Percentiles rank a stretch among this genome's conserved stretches.
Evolutionary conservation across 768 basidiomycete genomes (phyloP).

Genomic region (Rhizopogon salebrosus): DNA sequence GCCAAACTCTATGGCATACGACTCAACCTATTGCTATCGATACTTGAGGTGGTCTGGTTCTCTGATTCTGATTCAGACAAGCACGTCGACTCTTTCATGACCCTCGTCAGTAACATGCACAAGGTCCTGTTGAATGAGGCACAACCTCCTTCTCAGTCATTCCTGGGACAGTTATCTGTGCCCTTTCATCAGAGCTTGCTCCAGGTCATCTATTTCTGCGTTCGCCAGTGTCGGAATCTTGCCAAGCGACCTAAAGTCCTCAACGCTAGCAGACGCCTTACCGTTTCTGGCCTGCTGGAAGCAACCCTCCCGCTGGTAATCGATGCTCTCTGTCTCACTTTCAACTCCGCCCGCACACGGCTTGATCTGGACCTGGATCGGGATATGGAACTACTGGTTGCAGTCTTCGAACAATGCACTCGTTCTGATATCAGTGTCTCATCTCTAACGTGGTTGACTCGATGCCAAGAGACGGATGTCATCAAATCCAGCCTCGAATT

Average conservation of each 20-base stretch:
- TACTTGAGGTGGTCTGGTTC: slow-evolving; percentile 82
- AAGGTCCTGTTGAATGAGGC: slow-evolving; percentile 66
- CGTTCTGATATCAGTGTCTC: slow-evolving; percentile 63
- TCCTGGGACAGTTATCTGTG: slow-evolving; percentile 56
- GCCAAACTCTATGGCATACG: slow-evolving; percentile 72
- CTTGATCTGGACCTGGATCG: slow-evolving; percentile 63
- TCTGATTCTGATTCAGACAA: slow-evolving; percentile 46
- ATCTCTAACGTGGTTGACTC: slow-evolving; percentile 70
- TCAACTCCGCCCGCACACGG: slow-evolving; percentile 55
- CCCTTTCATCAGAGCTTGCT: slow-evolving; percentile 80
- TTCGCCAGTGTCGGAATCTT: slow-evolving; percentile 55
- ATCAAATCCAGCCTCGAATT: slow-evolving; percentile 73
- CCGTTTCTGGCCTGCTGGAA: slow-evolving; percentile 56
- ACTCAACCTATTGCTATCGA: slow-evolving; percentile 63
- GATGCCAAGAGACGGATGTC: slow-evolving; percentile 77
- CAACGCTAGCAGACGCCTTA: slow-evolving; percentile 57
- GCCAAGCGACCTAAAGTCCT: slow-evolving; percentile 43
- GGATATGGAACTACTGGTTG: slow-evolving; percentile 77
- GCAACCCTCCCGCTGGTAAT: slow-evolving; percentile 60
- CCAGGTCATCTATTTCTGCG: slow-evolving; percentile 75
- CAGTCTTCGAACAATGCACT: slow-evolving; percentile 80
- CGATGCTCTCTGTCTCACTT: slow-evolving; percentile 59
- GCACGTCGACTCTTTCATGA: slow-evolving; percentile 56
- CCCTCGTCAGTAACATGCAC: slow-evolving; percentile 55
- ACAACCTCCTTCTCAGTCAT: slow-evolving; percentile 68